Base-by-base conservation (phyloP, 257 asterid genomes). In the Scutellaria minor region DNA sequence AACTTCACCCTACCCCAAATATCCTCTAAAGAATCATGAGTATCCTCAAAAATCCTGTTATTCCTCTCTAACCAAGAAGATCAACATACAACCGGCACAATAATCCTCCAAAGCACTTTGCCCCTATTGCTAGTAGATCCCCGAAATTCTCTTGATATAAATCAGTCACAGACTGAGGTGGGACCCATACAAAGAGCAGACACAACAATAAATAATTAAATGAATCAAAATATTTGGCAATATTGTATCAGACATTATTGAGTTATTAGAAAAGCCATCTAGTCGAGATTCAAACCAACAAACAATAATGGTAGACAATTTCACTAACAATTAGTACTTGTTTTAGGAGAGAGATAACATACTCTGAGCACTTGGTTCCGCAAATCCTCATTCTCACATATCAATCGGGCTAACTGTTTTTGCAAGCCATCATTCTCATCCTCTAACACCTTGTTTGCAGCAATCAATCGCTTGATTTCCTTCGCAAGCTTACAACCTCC, bases 341-440 rank as follows among this genome's bases (percentile, higher is more conserved):
- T 66, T 18, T 66, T 39, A 24, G 44, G 72, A 52, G 65, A 47
- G 46, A 20, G 48, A 71, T 47, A 59, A 66, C 86, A 65, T 79
- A 77, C 85, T 31, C 6, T 37, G 62, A 71, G 60, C 59, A 78
- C 70, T 56, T 80, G 72, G 64, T 77, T 74, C 63, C 77, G 84
- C 72, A 80, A 71, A 37, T 53, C 8, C 47, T 74, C 77, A 24
- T 74, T 82, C 73, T 84, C 84, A 64, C 56, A 7, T 3, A 62
- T 39, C 12, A 82, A 12, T 47, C 60, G 76, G 12, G 44, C 39
- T 56, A 81, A 27, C 51, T 27, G 50, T 64, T 58, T 65, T 52
- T 60, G 78, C 77, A 78, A 53, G 6, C 37, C 64, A n/a, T 74
- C 82, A 44, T 75, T 84, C 58, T 78, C 83, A 55, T 80, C 81